A percentile compares a stretch with the other conserved stretches of the same genome.
phyloP scores from a whole-genome alignment of 257 asterid genomes.

The Fraxinus anomala region DNA sequence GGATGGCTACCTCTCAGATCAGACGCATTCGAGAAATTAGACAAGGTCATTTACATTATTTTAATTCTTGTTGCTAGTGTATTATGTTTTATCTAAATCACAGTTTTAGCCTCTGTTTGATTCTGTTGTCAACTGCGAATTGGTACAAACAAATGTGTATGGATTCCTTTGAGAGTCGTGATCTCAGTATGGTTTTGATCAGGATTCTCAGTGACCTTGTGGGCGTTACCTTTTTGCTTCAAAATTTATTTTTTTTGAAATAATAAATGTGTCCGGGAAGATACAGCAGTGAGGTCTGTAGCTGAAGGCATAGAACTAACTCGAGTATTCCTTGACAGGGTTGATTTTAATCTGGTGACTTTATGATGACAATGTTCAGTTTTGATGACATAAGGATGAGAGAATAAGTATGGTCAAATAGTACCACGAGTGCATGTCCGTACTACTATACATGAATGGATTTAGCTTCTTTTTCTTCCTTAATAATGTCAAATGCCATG shows the following conservation, averaged over 20 bases:
- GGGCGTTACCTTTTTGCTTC: not conserved
- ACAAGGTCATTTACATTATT: slow-evolving; percentile 49
- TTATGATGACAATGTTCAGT: not conserved
- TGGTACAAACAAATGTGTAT: too few relatives aligned
- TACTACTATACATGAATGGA: too few relatives aligned
- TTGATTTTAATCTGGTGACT: too few relatives aligned
- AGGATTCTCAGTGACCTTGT: not conserved
- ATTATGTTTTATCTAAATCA: not conserved
- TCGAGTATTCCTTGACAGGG: too few relatives aligned
- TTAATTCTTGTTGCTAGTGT: too few relatives aligned
- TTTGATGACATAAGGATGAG: not conserved
- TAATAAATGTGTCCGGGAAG: not conserved
- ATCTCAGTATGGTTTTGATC: not conserved
- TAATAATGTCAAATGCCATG: not conserved
- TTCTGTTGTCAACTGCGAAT: too few relatives aligned
- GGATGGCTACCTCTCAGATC: slow-evolving; percentile 77
- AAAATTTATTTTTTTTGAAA: too few relatives aligned
- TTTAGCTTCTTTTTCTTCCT: not conserved
- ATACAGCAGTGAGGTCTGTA: not conserved
- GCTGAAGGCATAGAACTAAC: not conserved
- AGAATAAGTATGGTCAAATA: not conserved
- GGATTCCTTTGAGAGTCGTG: too few relatives aligned
- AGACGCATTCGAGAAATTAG: slow-evolving; percentile 67
- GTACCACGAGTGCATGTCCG: too few relatives aligned
- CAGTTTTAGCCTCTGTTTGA: too few relatives aligned